Percentiles rank a stretch among this genome's conserved stretches.
phyloP scores from a whole-genome alignment of 495 filamentous ascomycete genomes.

The Hypoxylon cercidicola region DNA sequence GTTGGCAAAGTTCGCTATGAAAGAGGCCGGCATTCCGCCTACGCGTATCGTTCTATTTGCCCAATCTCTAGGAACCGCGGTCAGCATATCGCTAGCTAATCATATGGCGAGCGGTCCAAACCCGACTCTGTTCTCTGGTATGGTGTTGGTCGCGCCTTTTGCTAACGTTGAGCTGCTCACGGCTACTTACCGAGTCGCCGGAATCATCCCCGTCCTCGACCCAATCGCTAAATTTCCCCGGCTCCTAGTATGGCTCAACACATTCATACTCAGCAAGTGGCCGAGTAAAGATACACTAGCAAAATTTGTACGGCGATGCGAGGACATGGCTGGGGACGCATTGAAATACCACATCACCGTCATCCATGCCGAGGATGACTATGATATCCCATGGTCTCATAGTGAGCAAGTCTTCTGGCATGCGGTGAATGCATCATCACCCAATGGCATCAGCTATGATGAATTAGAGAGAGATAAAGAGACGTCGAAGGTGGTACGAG shows the following conservation, averaged over 20 bases:
- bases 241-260: conserved; percentile 36
- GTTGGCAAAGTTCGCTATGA: not conserved
- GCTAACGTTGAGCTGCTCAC: conserved; percentile 68
- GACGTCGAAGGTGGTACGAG: conserved; percentile 1
- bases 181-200: conserved; percentile 71
- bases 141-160: conserved; percentile 74
- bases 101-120: conserved; percentile 20
- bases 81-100: conserved; percentile 61
- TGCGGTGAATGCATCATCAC: conserved; percentile 54
- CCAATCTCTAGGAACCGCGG: conserved; percentile 78
- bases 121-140: conserved; percentile 57
- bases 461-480: conserved; percentile 14
- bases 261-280: conserved; percentile 44
- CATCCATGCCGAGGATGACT: conserved; percentile 69
- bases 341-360: conserved; percentile 61
- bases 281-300: conserved; percentile 29
- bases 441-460: conserved; percentile 38
- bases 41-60: conserved; percentile 73
- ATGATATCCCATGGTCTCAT: conserved; percentile 67
- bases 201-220: conserved; percentile 72
- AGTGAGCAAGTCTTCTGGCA: conserved; percentile 55
- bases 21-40: conserved; percentile 65
- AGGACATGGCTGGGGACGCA: conserved; percentile 45
- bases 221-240: conserved; percentile 60
- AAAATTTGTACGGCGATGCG: conserved; percentile 37